These are phyloP conservation scores for Alternaria burnsii DNA, from an alignment of 2,329 filamentous ascomycete genomes.

Conservation along the genomic window DNA sequence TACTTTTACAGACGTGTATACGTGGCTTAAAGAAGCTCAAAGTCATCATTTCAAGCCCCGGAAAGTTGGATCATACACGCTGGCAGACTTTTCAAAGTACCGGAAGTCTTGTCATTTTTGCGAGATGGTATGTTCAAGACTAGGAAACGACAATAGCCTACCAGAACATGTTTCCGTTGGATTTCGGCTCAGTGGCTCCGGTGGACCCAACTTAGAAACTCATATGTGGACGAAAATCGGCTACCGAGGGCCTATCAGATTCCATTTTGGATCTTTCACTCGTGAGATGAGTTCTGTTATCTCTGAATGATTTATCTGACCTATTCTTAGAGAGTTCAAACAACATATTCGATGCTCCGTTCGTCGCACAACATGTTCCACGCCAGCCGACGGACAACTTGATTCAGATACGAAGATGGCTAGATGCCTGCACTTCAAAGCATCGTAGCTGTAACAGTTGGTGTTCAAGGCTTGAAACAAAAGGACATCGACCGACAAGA, in stretches of 20 bases:
- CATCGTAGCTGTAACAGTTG: not conserved
- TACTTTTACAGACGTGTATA: not conserved
- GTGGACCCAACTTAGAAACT: too few species aligned
- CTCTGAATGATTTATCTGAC: not conserved
- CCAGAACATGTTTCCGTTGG: not conserved
- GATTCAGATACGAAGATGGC: not conserved
- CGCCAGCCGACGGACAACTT: not conserved
- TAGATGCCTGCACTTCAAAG: not conserved
- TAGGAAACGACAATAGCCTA: not conserved
- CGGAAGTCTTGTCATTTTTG: not conserved
- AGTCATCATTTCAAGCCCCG: not conserved
- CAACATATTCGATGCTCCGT: not conserved
- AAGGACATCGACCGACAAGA: conserved; percentile 1
- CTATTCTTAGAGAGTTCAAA: not conserved
- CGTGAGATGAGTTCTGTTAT: not conserved
- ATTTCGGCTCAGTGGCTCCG: not conserved
- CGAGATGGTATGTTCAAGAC: not conserved
- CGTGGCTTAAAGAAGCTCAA: not conserved
- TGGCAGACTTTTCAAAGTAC: not conserved
- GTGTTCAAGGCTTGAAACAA: not conserved
- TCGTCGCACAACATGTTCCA: not conserved
- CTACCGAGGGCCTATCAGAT: too few species aligned
- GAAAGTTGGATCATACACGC: not conserved
- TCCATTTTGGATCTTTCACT: not conserved
- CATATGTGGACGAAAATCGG: too few species aligned